phyloP scores from a whole-genome alignment of 1,284 basidiomycete genomes.

The Trichosporon sp. region DNA sequence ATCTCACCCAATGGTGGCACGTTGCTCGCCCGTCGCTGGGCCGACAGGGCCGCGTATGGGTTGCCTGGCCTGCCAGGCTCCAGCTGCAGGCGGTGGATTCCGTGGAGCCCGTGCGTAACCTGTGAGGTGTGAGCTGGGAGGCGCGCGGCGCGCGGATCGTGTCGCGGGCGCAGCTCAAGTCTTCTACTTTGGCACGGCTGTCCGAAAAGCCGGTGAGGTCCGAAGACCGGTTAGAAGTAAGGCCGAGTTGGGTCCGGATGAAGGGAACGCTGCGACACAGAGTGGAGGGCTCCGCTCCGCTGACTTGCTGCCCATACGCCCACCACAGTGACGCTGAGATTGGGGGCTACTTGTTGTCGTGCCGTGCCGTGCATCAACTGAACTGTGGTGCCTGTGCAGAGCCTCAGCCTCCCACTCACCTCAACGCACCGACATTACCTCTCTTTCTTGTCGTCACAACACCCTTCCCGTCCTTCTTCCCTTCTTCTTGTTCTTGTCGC shows the following conservation, averaged over 20 bases:
- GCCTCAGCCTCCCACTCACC: conserved; percentile 4
- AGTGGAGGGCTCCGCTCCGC: conserved; percentile 13
- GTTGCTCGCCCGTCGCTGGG: not conserved
- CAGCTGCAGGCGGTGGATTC: not conserved
- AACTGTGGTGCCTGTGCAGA: not conserved
- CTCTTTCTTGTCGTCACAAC: conserved; percentile 3
- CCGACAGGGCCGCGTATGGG: not conserved
- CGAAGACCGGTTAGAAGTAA: conserved; percentile 16
- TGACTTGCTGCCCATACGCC: not conserved
- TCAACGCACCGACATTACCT: not conserved
- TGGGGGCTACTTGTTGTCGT: conserved; percentile 1
- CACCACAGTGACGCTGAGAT: not conserved
- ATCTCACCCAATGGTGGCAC: not conserved
- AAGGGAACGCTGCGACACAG: not conserved
- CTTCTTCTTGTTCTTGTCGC: conserved; percentile 1
- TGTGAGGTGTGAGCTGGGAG: not conserved
- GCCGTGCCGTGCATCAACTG: not conserved
- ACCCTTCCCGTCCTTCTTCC: not conserved
- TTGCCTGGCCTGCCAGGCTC: not conserved
- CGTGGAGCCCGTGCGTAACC: not conserved
- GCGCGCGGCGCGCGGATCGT: not conserved
- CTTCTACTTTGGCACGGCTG: not conserved
- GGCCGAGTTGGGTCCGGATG: not conserved
- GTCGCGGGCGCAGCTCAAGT: not conserved
- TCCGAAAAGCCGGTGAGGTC: conserved; percentile 17